These are phyloP conservation scores for Avicennia marina DNA, from an alignment of 257 asterid genomes.

Conservation along the genomic window DNA sequence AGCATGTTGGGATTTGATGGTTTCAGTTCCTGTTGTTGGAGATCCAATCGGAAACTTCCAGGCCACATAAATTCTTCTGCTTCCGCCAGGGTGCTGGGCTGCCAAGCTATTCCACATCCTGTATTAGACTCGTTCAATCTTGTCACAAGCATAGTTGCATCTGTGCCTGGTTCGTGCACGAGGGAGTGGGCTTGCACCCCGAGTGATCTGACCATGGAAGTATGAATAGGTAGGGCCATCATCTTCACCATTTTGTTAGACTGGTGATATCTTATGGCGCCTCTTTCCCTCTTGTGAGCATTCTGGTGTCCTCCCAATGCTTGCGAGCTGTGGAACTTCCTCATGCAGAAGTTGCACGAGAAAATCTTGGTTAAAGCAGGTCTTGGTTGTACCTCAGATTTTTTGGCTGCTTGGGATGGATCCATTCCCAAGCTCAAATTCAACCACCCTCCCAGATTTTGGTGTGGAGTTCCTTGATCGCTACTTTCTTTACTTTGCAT, in stretches of 20 bases:
- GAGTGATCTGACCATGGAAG: conserved; percentile 66
- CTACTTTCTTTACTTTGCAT: conserved; percentile 40
- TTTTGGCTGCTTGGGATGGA: conserved; percentile 31
- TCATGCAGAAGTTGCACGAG: conserved; percentile 92
- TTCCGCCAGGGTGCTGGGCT: conserved; percentile 30
- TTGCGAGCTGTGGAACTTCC: conserved; percentile 89
- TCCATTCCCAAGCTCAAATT: conserved; percentile 57
- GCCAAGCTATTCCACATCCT: conserved; percentile 36
- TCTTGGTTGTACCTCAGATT: conserved; percentile 40
- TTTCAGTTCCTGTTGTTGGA: conserved; percentile 41
- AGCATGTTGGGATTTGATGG: conserved; percentile 39
- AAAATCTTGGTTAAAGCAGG: conserved; percentile 51
- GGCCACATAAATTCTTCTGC: conserved; percentile 62
- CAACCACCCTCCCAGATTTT: conserved; percentile 54
- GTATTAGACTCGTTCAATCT: conserved; percentile 38
- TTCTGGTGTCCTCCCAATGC: conserved; percentile 99
- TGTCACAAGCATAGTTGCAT: conserved; percentile 27
- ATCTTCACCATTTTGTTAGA: conserved; percentile 58
- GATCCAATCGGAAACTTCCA: conserved; percentile 67
- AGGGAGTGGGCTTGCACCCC: conserved; percentile 78
- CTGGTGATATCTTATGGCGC: conserved; percentile 61
- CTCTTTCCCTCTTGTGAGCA: conserved; percentile 95
- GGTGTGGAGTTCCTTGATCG: conserved; percentile 23
- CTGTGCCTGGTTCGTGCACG: conserved; percentile 54
- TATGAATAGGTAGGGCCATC: conserved; percentile 42